Evolutionary conservation across 257 asterid species (phyloP), one percentile per base, ranked within the genome.

Genomic region (Scutellaria galericulata): DNA sequence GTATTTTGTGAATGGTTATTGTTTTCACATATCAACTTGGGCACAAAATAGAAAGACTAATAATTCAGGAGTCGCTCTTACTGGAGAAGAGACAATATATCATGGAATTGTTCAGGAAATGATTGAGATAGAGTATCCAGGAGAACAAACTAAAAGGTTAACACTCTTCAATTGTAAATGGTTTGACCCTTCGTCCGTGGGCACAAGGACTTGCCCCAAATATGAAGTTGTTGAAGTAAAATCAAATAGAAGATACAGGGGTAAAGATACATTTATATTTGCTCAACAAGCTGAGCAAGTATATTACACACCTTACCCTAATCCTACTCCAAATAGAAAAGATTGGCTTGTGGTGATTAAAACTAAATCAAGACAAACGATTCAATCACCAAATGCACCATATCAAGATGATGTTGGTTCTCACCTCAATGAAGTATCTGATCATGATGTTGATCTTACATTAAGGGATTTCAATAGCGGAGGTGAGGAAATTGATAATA

Each of bases 1-100:
- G 3, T 61, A 61, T 14, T 61, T 40, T 37, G 27, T 61, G 50
- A 61, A 61, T 39, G 66, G 11, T 37, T 61, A 61, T 61, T 61
- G 50, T n/a, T 61, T 61, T 14, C 50, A 40, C 48, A 61, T 11
- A 13, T 37, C 50, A 0, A 14, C 13, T 39, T 13, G 27, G 27
- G 13, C 50, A 0, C 7, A 61, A 37, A 61, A 37, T 61, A 13
- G 46, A 6, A 13, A 37, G 7, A 39, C 60, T 7, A n/a, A 61
- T 61, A 61, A 35, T 31, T 35, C 22, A 12, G 22, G 5, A 13
- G 10, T 58, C 31, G 37, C 37, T 31, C 37, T 31, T 31, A 31
- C 0, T 31, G 20, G 20, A 51, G 56, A 13, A 5, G 8, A 51
- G 24, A 12, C 0, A 0, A 13, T 11, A 11, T 51, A 51, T n/a